Evolutionary conservation across 345 rosid species (phyloP), one percentile per base, ranked within the genome.

Genomic region (Hibiscus syriacus): DNA sequence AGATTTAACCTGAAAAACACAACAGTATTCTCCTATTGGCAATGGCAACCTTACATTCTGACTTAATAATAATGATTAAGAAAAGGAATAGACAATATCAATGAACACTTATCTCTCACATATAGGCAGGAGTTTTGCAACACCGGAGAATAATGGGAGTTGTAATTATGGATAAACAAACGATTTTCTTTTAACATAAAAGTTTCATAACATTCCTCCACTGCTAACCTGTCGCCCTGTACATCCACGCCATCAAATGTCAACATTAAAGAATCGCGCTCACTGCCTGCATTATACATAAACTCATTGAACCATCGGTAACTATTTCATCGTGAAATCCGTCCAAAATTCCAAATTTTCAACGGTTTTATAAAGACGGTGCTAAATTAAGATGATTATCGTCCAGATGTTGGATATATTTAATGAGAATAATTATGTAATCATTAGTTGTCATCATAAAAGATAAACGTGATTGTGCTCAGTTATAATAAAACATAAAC

Each of bases 211-310:
- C 60, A 53, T 46, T 85, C 98, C 92, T 90, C 97, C 70, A 84
- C 78, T n/a, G 98, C 97, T 80, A 92, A 76, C 74, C 97, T 85
- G n/a, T 80, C 80, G 68, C 98, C 98, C 97, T 88, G 90, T 69
- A 83, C 83, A 82, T 90, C 96, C 64, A 92, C 92, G 26, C 98
- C 98, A 77, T 80, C 86, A 77, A 90, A 83, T 54, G 98, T 92
- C 76, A 67, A 77, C 61, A 56, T 80, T 3, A 81, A 57, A 67
- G 78, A 81, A 74, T 90, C 90, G 52, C 76, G 69, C 62, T 79
- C 66, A 68, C 98, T 88, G 80, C 96, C 98, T 92, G 88, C 84
- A 76, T 72, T 67, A 67, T 64, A 34, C 55, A 61, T 36, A 11
- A 68, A 39, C 54, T 58, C 63, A 58, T 32, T 32, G n/a, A 58